A percentile compares a stretch with the other conserved stretches of the same genome.
phyloP scores from a whole-genome alignment of 208 protist genomes.

The Leishmania turanica region DNA sequence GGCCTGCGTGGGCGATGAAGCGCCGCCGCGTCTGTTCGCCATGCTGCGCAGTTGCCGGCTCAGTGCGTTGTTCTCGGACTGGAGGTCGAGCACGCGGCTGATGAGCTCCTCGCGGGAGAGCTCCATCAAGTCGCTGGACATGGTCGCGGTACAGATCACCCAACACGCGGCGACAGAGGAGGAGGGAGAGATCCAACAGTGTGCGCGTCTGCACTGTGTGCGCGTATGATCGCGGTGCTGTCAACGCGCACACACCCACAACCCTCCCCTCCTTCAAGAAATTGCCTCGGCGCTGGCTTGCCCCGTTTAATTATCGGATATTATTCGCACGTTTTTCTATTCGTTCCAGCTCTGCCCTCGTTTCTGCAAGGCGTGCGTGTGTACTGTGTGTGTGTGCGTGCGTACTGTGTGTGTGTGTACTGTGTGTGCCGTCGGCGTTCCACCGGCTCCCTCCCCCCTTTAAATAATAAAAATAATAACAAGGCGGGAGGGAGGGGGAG shows the following conservation, averaged over 20 bases:
- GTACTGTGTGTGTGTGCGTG: no score
- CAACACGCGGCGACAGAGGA: neutral
- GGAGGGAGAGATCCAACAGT: neutral
- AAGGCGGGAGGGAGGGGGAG: no score
- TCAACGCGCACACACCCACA: neutral
- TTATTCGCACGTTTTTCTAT: no score
- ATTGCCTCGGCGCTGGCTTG: neutral
- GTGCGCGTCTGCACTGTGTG: neutral
- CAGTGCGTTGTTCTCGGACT: slow-evolving; percentile 62
- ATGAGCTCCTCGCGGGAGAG: slow-evolving; percentile 67
- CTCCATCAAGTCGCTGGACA: slow-evolving; percentile 34
- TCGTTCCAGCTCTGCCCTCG: no score
- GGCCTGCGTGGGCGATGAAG: neutral
- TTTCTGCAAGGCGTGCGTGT: no score
- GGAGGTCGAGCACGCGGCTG: slow-evolving; percentile 55
- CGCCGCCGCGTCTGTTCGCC: slow-evolving; percentile 14
- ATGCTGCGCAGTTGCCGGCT: slow-evolving; percentile 53
- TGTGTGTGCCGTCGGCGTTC: no score
- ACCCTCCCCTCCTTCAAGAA: neutral
- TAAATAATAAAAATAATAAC: no score
- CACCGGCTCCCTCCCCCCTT: no score
- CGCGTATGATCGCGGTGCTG: neutral
- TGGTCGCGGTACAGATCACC: neutral
- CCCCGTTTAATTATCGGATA: no score
- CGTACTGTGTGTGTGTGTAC: no score